phyloP scores from a whole-genome alignment of 805 yeast genomes.

The Metschnikowia cubensis region DNA sequence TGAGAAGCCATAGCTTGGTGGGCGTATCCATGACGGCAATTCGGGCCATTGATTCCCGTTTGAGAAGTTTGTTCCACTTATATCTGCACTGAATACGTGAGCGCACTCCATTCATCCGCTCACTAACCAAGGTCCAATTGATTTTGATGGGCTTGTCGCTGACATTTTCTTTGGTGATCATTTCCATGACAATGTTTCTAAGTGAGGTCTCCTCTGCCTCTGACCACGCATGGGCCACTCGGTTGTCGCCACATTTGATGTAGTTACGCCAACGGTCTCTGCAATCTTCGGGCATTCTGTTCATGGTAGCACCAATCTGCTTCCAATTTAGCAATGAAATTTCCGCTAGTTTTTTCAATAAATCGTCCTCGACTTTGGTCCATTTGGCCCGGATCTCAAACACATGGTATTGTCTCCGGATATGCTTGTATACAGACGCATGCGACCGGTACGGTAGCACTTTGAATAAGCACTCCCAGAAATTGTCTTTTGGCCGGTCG shows the following conservation, averaged over 20 bases:
- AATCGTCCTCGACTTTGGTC: constrained; percentile 77
- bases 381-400: constrained; percentile 88
- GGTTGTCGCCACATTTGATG: constrained; percentile 79
- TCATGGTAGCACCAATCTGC: constrained; percentile 69
- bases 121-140: constrained; percentile 92
- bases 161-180: constrained; percentile 30
- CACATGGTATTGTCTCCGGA: constrained; percentile 82
- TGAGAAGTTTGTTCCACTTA: constrained; percentile 83
- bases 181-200: constrained; percentile 48
- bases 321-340: constrained; percentile 86
- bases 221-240: constrained; percentile 80
- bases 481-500: constrained; percentile 79
- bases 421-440: constrained; percentile 90
- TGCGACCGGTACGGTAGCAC: constrained; percentile 83
- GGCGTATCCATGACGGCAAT: constrained; percentile 29
- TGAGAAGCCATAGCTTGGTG: constrained; percentile 38
- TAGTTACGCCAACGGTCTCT: constrained; percentile 96
- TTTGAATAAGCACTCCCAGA: constrained; percentile 79
- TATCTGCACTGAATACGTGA: constrained; percentile 93
- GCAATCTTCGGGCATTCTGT: constrained; percentile 97
- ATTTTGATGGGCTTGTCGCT: constrained; percentile 40
- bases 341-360: constrained; percentile 57
- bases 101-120: constrained; percentile 81
- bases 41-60: constrained; percentile 45
- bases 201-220: constrained; percentile 64